phyloP scores from a whole-genome alignment of 2,329 filamentous ascomycete genomes.

The Colletotrichum spaethianum region DNA sequence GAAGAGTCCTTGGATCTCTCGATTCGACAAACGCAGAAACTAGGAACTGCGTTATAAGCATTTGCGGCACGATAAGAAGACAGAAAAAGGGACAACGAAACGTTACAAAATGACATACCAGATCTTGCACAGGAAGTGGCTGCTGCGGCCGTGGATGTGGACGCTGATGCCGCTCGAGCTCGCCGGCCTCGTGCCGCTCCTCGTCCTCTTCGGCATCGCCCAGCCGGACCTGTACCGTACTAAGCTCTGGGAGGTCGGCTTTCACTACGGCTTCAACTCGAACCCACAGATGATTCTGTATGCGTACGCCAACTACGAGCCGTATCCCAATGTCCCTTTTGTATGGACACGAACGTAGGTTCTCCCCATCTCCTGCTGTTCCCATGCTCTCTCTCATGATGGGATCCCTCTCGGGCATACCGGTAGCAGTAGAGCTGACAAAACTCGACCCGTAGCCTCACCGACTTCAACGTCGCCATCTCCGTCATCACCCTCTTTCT shows the following conservation, averaged over 20 bases:
- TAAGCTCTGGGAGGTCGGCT: conserved; percentile 81
- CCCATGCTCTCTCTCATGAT: background rate
- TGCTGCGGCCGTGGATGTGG: conserved; percentile 70
- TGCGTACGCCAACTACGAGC: conserved; percentile 79
- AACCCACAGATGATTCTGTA: conserved; percentile 79
- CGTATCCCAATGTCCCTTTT: conserved; percentile 74
- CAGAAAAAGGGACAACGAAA: background rate
- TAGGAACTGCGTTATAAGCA: background rate
- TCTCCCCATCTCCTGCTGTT: conserved; percentile 19
- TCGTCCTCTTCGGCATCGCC: conserved; percentile 80
- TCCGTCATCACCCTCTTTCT: conserved; percentile 83
- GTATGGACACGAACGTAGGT: conserved; percentile 83
- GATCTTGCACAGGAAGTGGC: conserved; percentile 73
- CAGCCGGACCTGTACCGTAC: conserved; percentile 81
- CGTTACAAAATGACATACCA: conserved; percentile 57
- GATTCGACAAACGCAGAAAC: background rate
- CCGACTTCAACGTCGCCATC: conserved; percentile 82
- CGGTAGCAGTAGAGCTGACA: conserved; percentile 16
- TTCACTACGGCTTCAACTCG: conserved; percentile 80
- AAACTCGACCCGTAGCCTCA: conserved; percentile 68
- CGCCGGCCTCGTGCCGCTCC: conserved; percentile 72
- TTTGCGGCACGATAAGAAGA: background rate
- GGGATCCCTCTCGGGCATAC: background rate
- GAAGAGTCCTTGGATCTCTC: conserved; percentile 8
- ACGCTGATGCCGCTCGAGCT: conserved; percentile 78